Conservation (phyloP, 148 eudicot species). For the Limonium bicolor region DNA sequence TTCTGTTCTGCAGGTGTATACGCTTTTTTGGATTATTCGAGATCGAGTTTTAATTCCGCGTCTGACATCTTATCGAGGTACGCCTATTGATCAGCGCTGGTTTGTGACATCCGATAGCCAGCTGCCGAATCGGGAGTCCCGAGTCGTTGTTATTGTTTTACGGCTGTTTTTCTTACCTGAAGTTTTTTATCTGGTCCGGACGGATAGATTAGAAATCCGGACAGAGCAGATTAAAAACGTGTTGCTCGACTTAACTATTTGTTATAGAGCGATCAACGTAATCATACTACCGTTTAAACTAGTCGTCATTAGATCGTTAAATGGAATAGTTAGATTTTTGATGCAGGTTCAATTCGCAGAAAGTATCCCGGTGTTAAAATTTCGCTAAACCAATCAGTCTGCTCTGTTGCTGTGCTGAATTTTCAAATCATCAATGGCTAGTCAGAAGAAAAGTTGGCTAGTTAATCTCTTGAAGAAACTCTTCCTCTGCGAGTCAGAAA, state of each 20-base stretch:
- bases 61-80: no score
- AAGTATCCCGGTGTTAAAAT: neutral
- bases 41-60: no score
- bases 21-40: no score
- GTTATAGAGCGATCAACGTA: neutral
- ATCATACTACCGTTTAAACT: neutral
- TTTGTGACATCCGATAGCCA: no score
- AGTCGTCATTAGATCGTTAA: neutral
- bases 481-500: constrained; percentile 34
- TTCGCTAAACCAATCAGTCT: neutral
- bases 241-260: neutral
- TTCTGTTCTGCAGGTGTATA: no score
- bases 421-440: constrained; percentile 40
- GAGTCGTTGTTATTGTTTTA: no score
- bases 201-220: no score
- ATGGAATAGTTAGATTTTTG: neutral
- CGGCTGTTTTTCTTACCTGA: no score
- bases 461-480: constrained; percentile 46
- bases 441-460: constrained; percentile 63
- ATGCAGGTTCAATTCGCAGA: neutral
- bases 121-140: no score
- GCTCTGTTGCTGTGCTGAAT: neutral
- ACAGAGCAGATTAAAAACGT: neutral
- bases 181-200: no score
- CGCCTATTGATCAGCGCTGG: no score